Percentiles rank a stretch among this genome's conserved stretches.
Conservation (phyloP, 177 flowering plant species). For the Vitis hybrid region DNA sequence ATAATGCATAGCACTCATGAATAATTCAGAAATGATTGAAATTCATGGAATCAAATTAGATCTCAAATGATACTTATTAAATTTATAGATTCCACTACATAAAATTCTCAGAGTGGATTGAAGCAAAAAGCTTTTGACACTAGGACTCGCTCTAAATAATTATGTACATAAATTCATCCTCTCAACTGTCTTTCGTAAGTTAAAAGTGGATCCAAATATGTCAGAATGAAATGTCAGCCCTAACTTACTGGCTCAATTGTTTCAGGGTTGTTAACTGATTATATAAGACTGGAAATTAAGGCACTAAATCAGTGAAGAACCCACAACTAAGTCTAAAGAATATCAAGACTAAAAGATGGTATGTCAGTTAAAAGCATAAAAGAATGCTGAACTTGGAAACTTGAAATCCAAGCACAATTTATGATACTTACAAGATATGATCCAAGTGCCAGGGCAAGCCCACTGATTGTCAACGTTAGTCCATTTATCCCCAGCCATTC, state of each 20-base stretch:
- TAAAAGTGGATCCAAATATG: not conserved
- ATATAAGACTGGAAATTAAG: not conserved
- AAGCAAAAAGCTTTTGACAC: too few species aligned
- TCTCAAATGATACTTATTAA: too few species aligned
- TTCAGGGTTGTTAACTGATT: not conserved
- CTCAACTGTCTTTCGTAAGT: not conserved
- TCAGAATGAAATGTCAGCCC: not conserved
- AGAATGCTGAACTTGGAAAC: not conserved
- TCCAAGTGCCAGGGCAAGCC: constrained; percentile 45
- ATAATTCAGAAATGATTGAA: too few species aligned
- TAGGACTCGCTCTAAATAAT: not conserved
- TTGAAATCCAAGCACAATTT: not conserved
- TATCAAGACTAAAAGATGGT: too few species aligned
- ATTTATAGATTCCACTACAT: too few species aligned
- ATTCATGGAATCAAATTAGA: too few species aligned
- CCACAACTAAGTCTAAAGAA: not conserved
- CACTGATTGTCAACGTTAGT: constrained; percentile 37
- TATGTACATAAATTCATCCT: not conserved
- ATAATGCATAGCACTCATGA: too few species aligned
- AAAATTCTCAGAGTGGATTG: too few species aligned
- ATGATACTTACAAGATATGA: constrained; percentile 78
- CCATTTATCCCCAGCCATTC: constrained; percentile 57
- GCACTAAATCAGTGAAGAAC: not conserved
- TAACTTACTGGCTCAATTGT: not conserved
- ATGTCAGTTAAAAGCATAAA: not conserved